Percentiles rank a stretch among this genome's conserved stretches.
phyloP scores from a whole-genome alignment of 1,139 yeast species.

The Suhomyces bribrorum region DNA sequence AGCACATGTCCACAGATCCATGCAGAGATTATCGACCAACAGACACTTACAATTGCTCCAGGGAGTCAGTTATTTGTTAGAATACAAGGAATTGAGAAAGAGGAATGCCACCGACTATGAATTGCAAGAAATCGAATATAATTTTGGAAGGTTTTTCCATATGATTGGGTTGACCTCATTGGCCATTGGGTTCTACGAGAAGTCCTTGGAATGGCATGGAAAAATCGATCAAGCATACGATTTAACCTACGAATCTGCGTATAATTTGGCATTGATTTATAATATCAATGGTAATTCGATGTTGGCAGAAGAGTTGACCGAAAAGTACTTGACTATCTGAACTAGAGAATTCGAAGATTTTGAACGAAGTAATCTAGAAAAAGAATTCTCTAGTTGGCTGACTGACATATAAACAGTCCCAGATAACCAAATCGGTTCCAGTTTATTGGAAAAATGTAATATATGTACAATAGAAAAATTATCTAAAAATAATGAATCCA shows the following conservation, averaged over 20 bases:
- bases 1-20: constrained; percentile 85
- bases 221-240: constrained; percentile 44
- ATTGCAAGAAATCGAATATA: constrained; percentile 77
- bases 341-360: no score
- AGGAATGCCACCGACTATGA: constrained; percentile 49
- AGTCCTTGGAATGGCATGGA: constrained; percentile 50
- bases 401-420: no score
- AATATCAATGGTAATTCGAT: constrained; percentile 70
- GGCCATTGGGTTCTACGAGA: constrained; percentile 72
- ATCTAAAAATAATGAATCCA: no score
- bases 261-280: constrained; percentile 75
- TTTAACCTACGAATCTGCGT: constrained; percentile 77
- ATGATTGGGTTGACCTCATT: constrained; percentile 71
- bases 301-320: constrained; percentile 64
- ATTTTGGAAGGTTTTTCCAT: constrained; percentile 84
- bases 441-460: neutral
- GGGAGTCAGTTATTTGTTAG: constrained; percentile 75
- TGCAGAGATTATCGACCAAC: constrained; percentile 85
- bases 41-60: constrained; percentile 86
- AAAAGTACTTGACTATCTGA: constrained; percentile 61
- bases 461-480: neutral
- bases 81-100: constrained; percentile 56
- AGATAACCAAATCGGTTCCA: no score
- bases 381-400: no score
- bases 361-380: no score